Evolutionary conservation across 2,329 filamentous ascomycete species (phyloP), one percentile per base, ranked within the genome.

Genomic region (Monilinia vaccinii-corymbosi): DNA sequence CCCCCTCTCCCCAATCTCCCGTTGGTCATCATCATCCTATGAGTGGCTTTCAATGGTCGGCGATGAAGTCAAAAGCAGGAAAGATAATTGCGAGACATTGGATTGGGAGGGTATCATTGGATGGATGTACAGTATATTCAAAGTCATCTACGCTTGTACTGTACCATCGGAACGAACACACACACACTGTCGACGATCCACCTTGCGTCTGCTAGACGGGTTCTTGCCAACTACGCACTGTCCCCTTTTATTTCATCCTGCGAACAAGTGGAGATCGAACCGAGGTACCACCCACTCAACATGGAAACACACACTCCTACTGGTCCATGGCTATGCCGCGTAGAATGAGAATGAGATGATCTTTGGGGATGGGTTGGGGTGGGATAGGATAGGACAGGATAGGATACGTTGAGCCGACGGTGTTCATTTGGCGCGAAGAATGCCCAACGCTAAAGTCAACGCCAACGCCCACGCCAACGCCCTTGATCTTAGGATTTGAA

Each of bases 161-260:
- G 47, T 60, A 25, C 44, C 50, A 42, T 34, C 28, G 38, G 48
- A 36, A 34, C 34, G n/a, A n/a, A n/a, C n/a, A n/a, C n/a, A n/a
- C n/a, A n/a, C n/a, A n/a, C n/a, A 40, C 36, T 31, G n/a, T 48
- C 32, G 32, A 40, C 44, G 32, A 50, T 58, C 56, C 28, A 50
- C 45, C n/a, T 49, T 57, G 53, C 53, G 40, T 49, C 42, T 56
- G 53, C 53, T 49, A 38, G 44, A 56, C 44, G 21, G 44, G n/a
- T 38, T 44, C 32, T 42, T 40, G 32, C 31, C 31, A 44, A n/a
- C n/a, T n/a, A n/a, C n/a, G n/a, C n/a, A n/a, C 28, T 52, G 23
- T 46, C n/a, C 28, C 38, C 36, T 36, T 51, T 58, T 51, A 10
- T 53, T 59, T 59, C 57, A 59, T 59, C 42, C 31, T 47, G 28